These are phyloP conservation scores for Musa itinerans DNA, from an alignment of 176 grass and related monocot genomes.

Conservation along the genomic window DNA sequence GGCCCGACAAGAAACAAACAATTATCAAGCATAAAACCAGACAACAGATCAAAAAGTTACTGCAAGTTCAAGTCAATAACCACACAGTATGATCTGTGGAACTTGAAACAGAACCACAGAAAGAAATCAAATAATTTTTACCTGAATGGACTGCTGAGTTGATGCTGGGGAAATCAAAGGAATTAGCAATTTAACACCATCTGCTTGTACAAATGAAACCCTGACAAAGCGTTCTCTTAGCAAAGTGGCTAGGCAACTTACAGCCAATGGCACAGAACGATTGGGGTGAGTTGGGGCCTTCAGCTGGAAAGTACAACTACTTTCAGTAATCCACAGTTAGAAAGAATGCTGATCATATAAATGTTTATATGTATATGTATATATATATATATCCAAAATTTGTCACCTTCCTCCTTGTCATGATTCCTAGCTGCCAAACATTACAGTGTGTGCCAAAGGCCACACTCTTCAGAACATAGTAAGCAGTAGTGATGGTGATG, in stretches of 20 bases:
- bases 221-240: constrained; percentile 56
- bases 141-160: constrained; percentile 93
- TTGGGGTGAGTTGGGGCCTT: constrained; percentile 60
- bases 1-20: too few relatives aligned
- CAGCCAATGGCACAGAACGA: constrained; percentile 58
- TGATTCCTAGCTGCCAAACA: too few relatives aligned
- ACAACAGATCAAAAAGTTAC: background rate
- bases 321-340: too few relatives aligned
- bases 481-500: too few relatives aligned
- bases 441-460: too few relatives aligned
- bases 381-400: too few relatives aligned
- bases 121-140: constrained; percentile 7
- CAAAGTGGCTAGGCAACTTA: constrained; percentile 58
- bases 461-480: too few relatives aligned
- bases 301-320: constrained; percentile 38
- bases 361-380: too few relatives aligned
- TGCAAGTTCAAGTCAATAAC: background rate
- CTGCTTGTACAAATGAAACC: constrained; percentile 69
- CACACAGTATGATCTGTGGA: background rate
- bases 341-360: too few relatives aligned
- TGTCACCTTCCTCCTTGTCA: too few relatives aligned
- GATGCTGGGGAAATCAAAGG: constrained; percentile 79
- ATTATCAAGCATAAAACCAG: too few relatives aligned
- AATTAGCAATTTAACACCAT: constrained; percentile 81
- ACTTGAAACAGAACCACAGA: background rate